Evolutionary conservation across 1,284 basidiomycete genomes (phyloP), one percentile per base, ranked within the genome.

Genomic region (Pterula multifida): DNA sequence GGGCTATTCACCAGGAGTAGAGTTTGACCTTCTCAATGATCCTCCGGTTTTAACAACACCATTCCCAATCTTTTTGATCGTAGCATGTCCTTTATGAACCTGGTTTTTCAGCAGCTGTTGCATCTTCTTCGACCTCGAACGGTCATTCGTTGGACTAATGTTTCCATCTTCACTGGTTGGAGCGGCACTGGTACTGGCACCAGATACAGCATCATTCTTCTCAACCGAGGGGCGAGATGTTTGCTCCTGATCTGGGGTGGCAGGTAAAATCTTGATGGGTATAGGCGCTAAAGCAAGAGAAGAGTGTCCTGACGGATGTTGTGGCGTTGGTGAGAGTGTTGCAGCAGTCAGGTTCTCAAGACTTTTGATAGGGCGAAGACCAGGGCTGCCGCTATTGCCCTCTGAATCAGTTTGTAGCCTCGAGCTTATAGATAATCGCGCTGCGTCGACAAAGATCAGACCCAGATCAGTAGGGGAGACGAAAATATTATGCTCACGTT

Each of bases 11-110:
- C 85, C 79, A 53, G 85, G 81, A 3, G 80, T 74, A 12, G 84
- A 84, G 52, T 58, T 78, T 4, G 78, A 68, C 53, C 81, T 70
- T 57, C 76, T 76, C 49, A 85, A 58, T 23, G 65, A 68, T 4
- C 77, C 70, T 54, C 74, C 45, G 26, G 45, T 73, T 56, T 71
- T 70, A 13, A 69, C 71, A 19, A 85, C 81, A 4, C 81, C 81
- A 57, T 78, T 74, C 11, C 83, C 84, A 47, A 89, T 82, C 61
- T 78, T 85, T 61, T 73, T 80, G 26, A 90, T 83, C 48, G 80
- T 74, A 9, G 70, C 79, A 51, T 81, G 79, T 12, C 81, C 76
- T 58, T 85, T 81, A 57, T 86, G 77, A 24, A 88, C 81, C 15
- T 78, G 72, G 53, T 75, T 73, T 63, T 83, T 86, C 52, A 88